Percentiles rank a stretch among this genome's conserved stretches.
Conservation (phyloP, 306 rosid species). For the Prunus padus region DNA sequence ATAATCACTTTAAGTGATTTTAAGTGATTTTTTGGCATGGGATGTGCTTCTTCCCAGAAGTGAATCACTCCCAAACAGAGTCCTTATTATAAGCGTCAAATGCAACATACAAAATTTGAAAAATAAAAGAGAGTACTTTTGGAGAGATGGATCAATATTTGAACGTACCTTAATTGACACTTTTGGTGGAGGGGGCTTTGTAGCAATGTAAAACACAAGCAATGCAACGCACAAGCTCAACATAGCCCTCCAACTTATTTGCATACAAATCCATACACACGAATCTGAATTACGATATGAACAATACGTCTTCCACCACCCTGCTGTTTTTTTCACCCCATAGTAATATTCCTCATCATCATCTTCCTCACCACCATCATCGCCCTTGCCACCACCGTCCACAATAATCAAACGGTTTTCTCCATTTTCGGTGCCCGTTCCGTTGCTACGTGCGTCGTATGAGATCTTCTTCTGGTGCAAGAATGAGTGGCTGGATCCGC, state of each 20-base stretch:
- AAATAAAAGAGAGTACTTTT: not conserved
- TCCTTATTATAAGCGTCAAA: too few species aligned
- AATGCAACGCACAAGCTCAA: conserved; percentile 65
- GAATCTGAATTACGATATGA: conserved; percentile 59
- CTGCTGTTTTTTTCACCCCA: conserved; percentile 29
- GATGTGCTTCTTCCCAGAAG: too few species aligned
- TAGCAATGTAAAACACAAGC: conserved; percentile 78
- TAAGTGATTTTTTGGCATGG: too few species aligned
- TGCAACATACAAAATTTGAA: not conserved
- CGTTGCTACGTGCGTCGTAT: conserved; percentile 54
- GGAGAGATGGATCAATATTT: not conserved
- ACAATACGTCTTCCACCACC: conserved; percentile 58
- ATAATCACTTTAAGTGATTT: too few species aligned
- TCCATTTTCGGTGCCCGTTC: conserved; percentile 35
- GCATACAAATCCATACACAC: conserved; percentile 69
- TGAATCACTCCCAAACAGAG: too few species aligned
- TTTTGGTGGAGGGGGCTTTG: conserved; percentile 75
- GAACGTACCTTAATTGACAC: conserved; percentile 60
- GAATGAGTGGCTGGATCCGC: conserved; percentile 64
- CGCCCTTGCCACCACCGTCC: not conserved
- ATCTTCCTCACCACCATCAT: not conserved
- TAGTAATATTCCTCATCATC: conserved; percentile 36
- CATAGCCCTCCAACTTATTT: conserved; percentile 69
- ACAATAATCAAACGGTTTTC: conserved; percentile 36
- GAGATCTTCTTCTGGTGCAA: conserved; percentile 59